These are phyloP conservation scores for Chimonanthus praecox DNA, from an alignment of 164 flowering plant species.

Conservation along the genomic window DNA sequence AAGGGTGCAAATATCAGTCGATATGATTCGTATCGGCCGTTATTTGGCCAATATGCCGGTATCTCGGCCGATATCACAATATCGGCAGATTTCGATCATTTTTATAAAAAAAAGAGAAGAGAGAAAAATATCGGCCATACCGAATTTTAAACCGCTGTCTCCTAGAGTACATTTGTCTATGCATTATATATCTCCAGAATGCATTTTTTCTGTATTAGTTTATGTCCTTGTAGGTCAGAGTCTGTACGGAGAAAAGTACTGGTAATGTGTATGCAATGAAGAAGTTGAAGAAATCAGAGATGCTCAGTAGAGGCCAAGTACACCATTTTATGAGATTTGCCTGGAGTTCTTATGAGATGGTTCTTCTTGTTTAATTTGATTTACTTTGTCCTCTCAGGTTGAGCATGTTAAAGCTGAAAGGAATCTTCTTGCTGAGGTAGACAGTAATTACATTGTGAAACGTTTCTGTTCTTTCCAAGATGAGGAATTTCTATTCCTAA, in stretches of 20 bases:
- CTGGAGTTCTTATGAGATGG: background rate
- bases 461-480: conserved; percentile 55
- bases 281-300: conserved; percentile 35
- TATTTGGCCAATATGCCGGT: no score
- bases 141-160: no score
- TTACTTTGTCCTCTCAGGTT: conserved; percentile 25
- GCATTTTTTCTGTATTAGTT: no score
- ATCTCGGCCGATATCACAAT: no score
- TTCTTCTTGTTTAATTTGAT: background rate
- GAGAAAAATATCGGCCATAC: no score
- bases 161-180: no score
- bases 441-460: conserved; percentile 43
- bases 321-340: background rate
- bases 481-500: conserved; percentile 41
- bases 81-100: no score
- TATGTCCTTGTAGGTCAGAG: conserved; percentile 22
- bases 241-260: conserved; percentile 34
- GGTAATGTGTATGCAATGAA: conserved; percentile 41
- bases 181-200: no score
- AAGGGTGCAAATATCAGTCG: no score
- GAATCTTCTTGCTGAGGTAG: conserved; percentile 54
- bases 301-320: conserved; percentile 44
- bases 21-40: no score
- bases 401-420: conserved; percentile 57
- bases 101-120: no score